These are phyloP conservation scores for Tetradesmus obliquus DNA, from an alignment of 139 green algal species.

Conservation along the genomic window DNA sequence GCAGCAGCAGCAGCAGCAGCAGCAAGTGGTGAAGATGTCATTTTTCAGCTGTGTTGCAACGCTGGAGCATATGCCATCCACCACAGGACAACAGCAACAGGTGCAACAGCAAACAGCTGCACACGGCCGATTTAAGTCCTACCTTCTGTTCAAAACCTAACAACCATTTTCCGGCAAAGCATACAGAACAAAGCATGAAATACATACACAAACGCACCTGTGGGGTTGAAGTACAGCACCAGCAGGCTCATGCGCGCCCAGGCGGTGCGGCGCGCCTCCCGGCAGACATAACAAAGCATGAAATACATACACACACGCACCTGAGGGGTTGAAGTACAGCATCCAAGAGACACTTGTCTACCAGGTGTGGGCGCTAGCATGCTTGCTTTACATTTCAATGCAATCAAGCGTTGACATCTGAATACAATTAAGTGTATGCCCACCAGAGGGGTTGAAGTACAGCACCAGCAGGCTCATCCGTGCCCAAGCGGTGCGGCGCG, in stretches of 20 bases:
- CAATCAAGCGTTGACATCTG: too few species aligned
- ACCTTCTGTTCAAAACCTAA: too few species aligned
- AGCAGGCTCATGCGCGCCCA: conserved; percentile 93
- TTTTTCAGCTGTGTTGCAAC: background rate
- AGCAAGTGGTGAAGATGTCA: too few species aligned
- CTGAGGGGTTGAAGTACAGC: conserved; percentile 86
- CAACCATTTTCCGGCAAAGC: too few species aligned
- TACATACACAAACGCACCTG: conserved; percentile 9
- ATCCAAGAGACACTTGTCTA: conserved; percentile 52
- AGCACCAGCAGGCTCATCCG: conserved; percentile 94
- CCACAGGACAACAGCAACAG: background rate
- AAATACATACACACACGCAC: background rate
- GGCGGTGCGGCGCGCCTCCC: conserved; percentile 53
- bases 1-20: conserved; percentile 61
- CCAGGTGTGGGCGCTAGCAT: too few species aligned
- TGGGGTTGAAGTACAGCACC: conserved; percentile 90
- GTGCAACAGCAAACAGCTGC: too few species aligned
- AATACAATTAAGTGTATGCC: background rate
- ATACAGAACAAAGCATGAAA: background rate
- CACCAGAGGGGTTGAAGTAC: conserved; percentile 82
- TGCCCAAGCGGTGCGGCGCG: conserved; percentile 80
- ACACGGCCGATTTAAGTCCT: too few species aligned
- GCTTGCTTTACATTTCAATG: too few species aligned
- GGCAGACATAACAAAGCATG: too few species aligned
- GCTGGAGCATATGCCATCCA: background rate